These are phyloP conservation scores for Lichtheimia ramosa DNA, from an alignment of 371 early-diverging fungal genomes.

Conservation along the genomic window DNA sequence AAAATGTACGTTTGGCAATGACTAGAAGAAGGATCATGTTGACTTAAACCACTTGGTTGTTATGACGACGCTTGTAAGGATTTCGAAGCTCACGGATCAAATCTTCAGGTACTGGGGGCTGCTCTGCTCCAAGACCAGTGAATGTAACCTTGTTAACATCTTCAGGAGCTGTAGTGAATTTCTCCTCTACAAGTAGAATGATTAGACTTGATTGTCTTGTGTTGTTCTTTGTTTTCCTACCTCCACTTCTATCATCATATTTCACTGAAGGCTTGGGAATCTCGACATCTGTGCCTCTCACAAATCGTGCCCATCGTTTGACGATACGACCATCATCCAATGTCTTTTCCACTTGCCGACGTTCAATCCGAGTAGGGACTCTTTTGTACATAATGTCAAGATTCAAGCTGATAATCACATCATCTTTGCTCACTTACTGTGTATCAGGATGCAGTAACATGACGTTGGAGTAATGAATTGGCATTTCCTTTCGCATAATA, in stretches of 20 bases:
- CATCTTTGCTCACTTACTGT: constrained; percentile 29
- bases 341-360: constrained; percentile 38
- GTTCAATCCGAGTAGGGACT: constrained; percentile 39
- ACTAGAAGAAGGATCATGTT: not conserved
- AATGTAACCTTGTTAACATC: constrained; percentile 35
- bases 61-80: constrained; percentile 28
- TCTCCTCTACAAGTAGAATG: constrained; percentile 20
- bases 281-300: constrained; percentile 44
- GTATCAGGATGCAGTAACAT: constrained; percentile 54
- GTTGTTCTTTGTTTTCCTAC: constrained; percentile 12
- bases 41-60: not conserved
- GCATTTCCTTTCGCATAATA: constrained; percentile 43
- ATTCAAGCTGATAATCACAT: not conserved
- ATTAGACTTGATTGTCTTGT: too few relatives aligned
- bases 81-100: constrained; percentile 44
- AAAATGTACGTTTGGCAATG: constrained; percentile 1
- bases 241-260: constrained; percentile 36
- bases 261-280: constrained; percentile 44
- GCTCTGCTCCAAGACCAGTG: constrained; percentile 7
- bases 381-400: constrained; percentile 14
- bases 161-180: constrained; percentile 37
- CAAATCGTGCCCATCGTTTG: constrained; percentile 43
- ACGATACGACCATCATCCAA: constrained; percentile 38
- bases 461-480: constrained; percentile 52
- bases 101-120: constrained; percentile 39